A percentile compares a stretch with the other conserved stretches of the same genome.
Evolutionary conservation across 1,284 basidiomycete genomes (phyloP).

Genomic region (Apiotrichum domesticum): DNA sequence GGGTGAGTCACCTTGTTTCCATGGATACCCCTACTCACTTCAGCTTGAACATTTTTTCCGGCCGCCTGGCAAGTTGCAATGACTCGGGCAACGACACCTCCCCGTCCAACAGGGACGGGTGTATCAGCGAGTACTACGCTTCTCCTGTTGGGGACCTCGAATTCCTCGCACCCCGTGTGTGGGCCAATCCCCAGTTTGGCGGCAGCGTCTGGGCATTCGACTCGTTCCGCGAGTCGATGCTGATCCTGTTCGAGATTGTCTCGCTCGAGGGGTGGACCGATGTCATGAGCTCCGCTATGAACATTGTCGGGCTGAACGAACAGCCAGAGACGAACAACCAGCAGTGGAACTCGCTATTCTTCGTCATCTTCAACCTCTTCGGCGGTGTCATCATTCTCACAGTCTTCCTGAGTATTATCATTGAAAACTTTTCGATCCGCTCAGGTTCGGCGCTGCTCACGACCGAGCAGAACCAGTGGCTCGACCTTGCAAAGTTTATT

Average conservation of each 20-base stretch:
- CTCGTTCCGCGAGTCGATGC: conserved; percentile 71
- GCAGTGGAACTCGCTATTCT: conserved; percentile 82
- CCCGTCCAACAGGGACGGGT: conserved; percentile 50
- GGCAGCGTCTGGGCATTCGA: conserved; percentile 83
- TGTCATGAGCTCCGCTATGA: conserved; percentile 77
- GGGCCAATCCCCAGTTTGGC: conserved; percentile 75
- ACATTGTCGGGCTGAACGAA: conserved; percentile 62
- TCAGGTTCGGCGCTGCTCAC: conserved; percentile 80
- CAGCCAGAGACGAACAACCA: conserved; percentile 69
- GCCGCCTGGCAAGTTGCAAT: conserved; percentile 79
- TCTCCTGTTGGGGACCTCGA: conserved; percentile 52
- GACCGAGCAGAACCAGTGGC: conserved; percentile 89
- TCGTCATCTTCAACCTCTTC: conserved; percentile 86
- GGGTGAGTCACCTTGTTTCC: conserved; percentile 51
- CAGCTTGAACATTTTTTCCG: conserved; percentile 79
- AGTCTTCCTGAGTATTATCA: conserved; percentile 86
- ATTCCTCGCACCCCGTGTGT: conserved; percentile 75
- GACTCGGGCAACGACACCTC: conserved; percentile 57
- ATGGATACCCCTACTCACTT: no score
- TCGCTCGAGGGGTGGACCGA: conserved; percentile 95
- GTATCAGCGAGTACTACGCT: conserved; percentile 65
- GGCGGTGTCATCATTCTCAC: conserved; percentile 87
- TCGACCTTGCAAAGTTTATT: conserved; percentile 84
- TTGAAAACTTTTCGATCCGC: conserved; percentile 82
- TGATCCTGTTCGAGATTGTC: conserved; percentile 95